Conservation (phyloP, 108 stramenopile genomes). For the Ochromonas danica region DNA sequence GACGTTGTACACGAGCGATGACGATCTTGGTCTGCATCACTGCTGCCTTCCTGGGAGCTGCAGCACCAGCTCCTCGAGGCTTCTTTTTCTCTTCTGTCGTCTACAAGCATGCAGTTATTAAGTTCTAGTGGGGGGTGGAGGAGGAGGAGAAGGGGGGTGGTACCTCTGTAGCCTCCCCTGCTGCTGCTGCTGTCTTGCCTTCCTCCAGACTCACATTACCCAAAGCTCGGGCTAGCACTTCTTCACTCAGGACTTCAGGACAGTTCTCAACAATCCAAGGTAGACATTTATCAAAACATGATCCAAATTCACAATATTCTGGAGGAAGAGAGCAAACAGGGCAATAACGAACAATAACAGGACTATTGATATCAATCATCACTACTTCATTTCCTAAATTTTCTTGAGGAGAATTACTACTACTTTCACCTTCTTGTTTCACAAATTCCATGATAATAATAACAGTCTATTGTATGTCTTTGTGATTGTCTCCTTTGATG, state of each 20-base stretch:
- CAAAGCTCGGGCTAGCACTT: too few species aligned
- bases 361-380: neutral
- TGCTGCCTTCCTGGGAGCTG: conserved; percentile 61
- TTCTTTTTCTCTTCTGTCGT: conserved; percentile 38
- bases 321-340: conserved; percentile 86
- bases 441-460: too few species aligned
- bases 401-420: too few species aligned
- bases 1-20: conserved; percentile 71
- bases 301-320: conserved; percentile 91
- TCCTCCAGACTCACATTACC: too few species aligned
- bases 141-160: too few species aligned
- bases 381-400: too few species aligned
- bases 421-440: too few species aligned
- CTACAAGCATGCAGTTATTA: neutral
- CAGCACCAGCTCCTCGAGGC: conserved; percentile 72
- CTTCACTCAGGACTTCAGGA: conserved; percentile 57
- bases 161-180: too few species aligned
- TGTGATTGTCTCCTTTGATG: too few species aligned
- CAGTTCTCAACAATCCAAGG: conserved; percentile 53
- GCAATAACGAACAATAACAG: conserved; percentile 68
- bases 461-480: too few species aligned
- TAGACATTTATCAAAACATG: conserved; percentile 69
- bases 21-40: conserved; percentile 69
- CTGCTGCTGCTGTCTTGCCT: too few species aligned
- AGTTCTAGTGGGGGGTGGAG: too few species aligned